phyloP scores from a whole-genome alignment of 2,329 filamentous ascomycete species.

The Allantophomopsis lycopodina region DNA sequence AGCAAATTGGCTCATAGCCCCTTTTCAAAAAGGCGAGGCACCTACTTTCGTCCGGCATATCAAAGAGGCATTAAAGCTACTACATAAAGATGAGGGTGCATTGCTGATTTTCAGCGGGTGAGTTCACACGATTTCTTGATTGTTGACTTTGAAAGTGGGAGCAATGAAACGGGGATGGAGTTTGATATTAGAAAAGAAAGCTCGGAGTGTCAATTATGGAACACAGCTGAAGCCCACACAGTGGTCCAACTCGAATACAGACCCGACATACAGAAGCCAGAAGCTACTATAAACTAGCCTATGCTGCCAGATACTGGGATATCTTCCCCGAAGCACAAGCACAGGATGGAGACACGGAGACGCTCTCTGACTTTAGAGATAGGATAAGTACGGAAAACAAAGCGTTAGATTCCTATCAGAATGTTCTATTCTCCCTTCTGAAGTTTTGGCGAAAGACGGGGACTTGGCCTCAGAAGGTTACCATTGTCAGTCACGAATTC shows the following conservation, averaged over 20 bases:
- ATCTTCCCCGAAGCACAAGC: slow-evolving; percentile 26
- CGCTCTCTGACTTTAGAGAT: background rate
- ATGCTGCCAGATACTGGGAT: slow-evolving; percentile 22
- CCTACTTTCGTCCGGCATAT: slow-evolving; percentile 70
- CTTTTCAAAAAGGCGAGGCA: slow-evolving; percentile 67
- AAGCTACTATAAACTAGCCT: slow-evolving; percentile 41
- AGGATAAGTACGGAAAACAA: slow-evolving; percentile 47
- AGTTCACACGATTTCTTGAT: too few species aligned
- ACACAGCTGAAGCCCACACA: slow-evolving; percentile 15
- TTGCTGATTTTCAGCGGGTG: slow-evolving; percentile 8
- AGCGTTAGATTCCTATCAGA: slow-evolving; percentile 78
- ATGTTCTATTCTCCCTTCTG: slow-evolving; percentile 60
- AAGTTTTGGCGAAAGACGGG: slow-evolving; percentile 15
- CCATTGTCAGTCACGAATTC: slow-evolving; percentile 56
- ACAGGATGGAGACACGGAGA: slow-evolving; percentile 6
- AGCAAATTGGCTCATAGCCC: slow-evolving; percentile 57
- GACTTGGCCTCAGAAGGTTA: slow-evolving; percentile 42
- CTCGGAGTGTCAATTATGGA: too few species aligned
- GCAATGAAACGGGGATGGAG: too few species aligned
- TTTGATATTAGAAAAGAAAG: too few species aligned
- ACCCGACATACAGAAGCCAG: slow-evolving; percentile 44
- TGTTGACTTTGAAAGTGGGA: too few species aligned
- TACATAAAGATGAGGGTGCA: slow-evolving; percentile 26
- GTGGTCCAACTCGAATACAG: slow-evolving; percentile 47
- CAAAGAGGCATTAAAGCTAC: slow-evolving; percentile 41